Conservation (phyloP, 768 basidiomycete genomes). For the Boletus tomentosulus region DNA sequence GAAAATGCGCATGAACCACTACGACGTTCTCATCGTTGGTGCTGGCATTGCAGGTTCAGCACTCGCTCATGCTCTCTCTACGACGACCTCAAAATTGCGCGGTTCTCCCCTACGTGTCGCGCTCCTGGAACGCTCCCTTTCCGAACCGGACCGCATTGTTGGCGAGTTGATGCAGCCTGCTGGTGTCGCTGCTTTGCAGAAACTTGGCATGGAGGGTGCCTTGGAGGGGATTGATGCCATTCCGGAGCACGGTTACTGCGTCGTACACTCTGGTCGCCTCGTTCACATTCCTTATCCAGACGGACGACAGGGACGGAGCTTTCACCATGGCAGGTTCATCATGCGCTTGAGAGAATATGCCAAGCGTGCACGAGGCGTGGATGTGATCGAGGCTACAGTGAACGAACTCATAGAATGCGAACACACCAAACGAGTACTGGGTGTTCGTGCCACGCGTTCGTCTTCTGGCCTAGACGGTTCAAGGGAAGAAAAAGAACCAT, state of each 20-base stretch:
- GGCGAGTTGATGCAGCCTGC: conserved; percentile 96
- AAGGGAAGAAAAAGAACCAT: conserved; percentile 45
- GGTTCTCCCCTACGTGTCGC: conserved; percentile 67
- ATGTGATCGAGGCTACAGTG: conserved; percentile 82
- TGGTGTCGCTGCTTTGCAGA: conserved; percentile 69
- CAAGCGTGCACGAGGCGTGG: conserved; percentile 55
- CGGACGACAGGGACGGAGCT: conserved; percentile 69
- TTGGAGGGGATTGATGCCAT: conserved; percentile 89
- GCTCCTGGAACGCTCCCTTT: conserved; percentile 85
- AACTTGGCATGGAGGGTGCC: conserved; percentile 72
- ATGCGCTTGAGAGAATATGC: conserved; percentile 71
- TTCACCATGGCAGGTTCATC: conserved; percentile 93
- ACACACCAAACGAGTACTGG: conserved; percentile 50
- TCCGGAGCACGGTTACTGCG: conserved; percentile 80
- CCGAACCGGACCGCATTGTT: conserved; percentile 94
- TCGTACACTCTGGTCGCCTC: conserved; percentile 53
- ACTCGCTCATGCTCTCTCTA: conserved; percentile 80
- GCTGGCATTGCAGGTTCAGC: conserved; percentile 88
- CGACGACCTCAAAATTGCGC: conserved; percentile 39
- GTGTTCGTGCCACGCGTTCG: conserved; percentile 55
- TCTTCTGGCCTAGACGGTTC: conserved; percentile 30
- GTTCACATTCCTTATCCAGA: conserved; percentile 90
- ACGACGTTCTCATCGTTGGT: conserved; percentile 87
- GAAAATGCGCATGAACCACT: conserved; percentile 29
- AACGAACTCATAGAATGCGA: conserved; percentile 66